Evolutionary conservation across 805 yeast species (phyloP).

Genomic region (Ogataea zsoltii): DNA sequence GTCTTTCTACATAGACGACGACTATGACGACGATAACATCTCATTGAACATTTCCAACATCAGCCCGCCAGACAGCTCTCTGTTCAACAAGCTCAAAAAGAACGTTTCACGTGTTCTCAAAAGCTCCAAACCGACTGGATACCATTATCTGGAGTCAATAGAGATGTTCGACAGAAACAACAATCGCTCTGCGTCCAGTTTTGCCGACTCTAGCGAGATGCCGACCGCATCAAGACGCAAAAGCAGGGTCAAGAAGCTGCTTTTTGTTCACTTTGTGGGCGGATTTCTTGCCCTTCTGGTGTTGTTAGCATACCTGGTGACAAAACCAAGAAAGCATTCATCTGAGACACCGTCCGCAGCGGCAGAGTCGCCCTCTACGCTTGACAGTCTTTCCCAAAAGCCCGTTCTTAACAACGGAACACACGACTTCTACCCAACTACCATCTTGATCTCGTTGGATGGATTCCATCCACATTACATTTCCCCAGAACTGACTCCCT

Average conservation of each 20-base stretch:
- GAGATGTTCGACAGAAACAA: slow-evolving; percentile 29
- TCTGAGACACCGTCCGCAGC: neutral
- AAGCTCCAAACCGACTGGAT: slow-evolving; percentile 6
- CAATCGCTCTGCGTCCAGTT: slow-evolving; percentile 22
- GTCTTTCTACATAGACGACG: slow-evolving; percentile 26
- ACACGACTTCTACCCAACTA: slow-evolving; percentile 71
- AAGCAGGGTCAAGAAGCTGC: slow-evolving; percentile 11
- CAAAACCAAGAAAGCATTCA: slow-evolving; percentile 6
- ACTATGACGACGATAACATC: slow-evolving; percentile 18
- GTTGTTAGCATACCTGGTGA: slow-evolving; percentile 5
- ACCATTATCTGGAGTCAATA: slow-evolving; percentile 26
- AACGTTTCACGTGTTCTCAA: slow-evolving; percentile 9
- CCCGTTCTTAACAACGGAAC: slow-evolving; percentile 57
- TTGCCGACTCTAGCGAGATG: slow-evolving; percentile 22
- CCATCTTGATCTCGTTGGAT: slow-evolving; percentile 77
- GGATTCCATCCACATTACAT: slow-evolving; percentile 93
- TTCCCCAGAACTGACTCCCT: slow-evolving; percentile 65
- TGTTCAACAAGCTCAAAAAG: slow-evolving; percentile 10
- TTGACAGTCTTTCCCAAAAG: slow-evolving; percentile 15
- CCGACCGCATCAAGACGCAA: slow-evolving; percentile 2
- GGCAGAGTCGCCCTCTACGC: neutral
- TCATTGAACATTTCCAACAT: slow-evolving; percentile 14
- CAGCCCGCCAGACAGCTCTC: slow-evolving; percentile 5
- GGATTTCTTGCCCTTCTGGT: slow-evolving; percentile 11
- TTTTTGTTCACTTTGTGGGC: slow-evolving; percentile 6